A percentile compares a stretch with the other conserved stretches of the same genome.
These are phyloP conservation scores for Thraustochytrium sp. DNA, from an alignment of 352 stramenopile genomes.

Conservation along the genomic window DNA sequence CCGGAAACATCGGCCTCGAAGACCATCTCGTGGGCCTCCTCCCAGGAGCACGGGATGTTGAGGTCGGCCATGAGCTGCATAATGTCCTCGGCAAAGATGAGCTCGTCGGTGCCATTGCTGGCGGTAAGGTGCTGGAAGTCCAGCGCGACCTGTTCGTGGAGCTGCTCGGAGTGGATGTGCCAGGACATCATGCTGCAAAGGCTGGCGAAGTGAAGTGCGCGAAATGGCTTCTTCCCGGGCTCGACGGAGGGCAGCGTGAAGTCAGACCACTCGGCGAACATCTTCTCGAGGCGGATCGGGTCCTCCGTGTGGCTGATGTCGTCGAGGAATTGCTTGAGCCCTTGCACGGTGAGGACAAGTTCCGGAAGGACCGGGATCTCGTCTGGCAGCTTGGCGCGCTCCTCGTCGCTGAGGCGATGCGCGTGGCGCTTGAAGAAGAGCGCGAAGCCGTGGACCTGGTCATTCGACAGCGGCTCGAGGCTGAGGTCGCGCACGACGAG, in stretches of 20 bases:
- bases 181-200: conserved; percentile 40
- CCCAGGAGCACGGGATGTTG: background rate
- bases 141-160: conserved; percentile 17
- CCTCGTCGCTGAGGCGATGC: background rate
- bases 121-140: conserved; percentile 32
- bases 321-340: background rate
- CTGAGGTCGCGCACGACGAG: conserved; percentile 29
- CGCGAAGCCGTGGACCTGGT: conserved; percentile 31
- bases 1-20: conserved; percentile 38
- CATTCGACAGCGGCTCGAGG: conserved; percentile 18
- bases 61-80: background rate
- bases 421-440: conserved; percentile 36
- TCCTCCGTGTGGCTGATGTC: conserved; percentile 28
- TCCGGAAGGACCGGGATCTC: conserved; percentile 13
- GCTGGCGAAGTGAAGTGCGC: conserved; percentile 18
- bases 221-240: background rate
- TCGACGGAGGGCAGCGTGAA: background rate
- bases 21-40: conserved; percentile 36
- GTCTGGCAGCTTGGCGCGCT: background rate
- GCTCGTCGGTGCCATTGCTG: background rate
- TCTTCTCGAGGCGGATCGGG: conserved; percentile 14
- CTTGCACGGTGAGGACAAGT: conserved; percentile 18
- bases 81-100: conserved; percentile 28
- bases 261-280: conserved; percentile 44
- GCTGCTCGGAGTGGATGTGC: conserved; percentile 39